A percentile compares a stretch with the other conserved stretches of the same genome.
These are phyloP conservation scores for Fragilariopsis cylindrus DNA, from an alignment of 108 stramenopile genomes.

Conservation along the genomic window DNA sequence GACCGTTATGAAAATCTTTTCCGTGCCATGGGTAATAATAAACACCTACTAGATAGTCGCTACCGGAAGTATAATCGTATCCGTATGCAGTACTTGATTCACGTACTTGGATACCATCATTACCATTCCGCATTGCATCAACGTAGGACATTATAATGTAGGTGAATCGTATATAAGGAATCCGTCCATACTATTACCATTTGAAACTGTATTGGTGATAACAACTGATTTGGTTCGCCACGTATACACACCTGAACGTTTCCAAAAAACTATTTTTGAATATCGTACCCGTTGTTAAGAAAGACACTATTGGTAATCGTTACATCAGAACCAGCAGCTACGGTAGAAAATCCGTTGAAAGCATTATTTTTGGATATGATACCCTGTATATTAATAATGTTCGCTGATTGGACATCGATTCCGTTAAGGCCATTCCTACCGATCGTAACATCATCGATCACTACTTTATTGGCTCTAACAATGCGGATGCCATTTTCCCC, in stretches of 20 bases:
- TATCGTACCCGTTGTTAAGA: background rate
- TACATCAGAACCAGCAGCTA: background rate
- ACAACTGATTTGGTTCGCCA: background rate
- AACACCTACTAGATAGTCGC: constrained; percentile 29
- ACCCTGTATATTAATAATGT: background rate
- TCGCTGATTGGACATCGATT: background rate
- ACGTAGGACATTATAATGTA: background rate
- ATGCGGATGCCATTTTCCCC: background rate
- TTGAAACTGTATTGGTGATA: background rate
- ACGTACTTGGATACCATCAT: constrained; percentile 9
- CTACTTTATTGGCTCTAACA: background rate
- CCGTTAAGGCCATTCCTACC: background rate
- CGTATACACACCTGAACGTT: constrained; percentile 7
- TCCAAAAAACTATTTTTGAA: background rate
- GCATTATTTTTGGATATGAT: background rate
- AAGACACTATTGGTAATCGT: background rate
- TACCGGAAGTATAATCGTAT: constrained; percentile 18
- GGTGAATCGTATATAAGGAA: background rate
- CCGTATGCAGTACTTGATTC: constrained; percentile 5
- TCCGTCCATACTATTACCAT: constrained; percentile 4
- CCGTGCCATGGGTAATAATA: constrained; percentile 60
- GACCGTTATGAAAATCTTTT: constrained; percentile 33
- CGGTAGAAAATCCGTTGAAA: background rate
- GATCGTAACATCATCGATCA: background rate
- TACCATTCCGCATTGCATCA: constrained; percentile 4